Evolutionary conservation across 805 yeast species (phyloP).

Genomic region (Pichia exigua): DNA sequence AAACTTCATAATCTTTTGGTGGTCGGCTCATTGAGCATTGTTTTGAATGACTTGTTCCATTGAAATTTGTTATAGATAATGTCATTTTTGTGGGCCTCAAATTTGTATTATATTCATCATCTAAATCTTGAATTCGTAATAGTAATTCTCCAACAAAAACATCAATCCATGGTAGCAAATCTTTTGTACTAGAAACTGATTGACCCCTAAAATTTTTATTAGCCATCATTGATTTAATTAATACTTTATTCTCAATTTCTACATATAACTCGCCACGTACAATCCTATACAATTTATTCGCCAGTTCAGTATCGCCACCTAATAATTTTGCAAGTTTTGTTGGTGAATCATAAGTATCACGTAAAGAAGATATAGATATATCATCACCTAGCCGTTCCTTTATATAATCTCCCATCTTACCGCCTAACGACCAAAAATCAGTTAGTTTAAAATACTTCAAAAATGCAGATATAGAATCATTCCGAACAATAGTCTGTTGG

Average conservation of each 20-base stretch:
- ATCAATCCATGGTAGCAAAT: conserved; percentile 68
- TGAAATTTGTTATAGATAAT: conserved; percentile 28
- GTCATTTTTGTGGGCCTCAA: conserved; percentile 51
- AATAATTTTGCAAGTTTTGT: conserved; percentile 28
- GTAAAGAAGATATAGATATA: conserved; percentile 37
- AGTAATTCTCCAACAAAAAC: conserved; percentile 77
- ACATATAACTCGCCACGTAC: conserved; percentile 54
- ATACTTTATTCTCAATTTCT: conserved; percentile 51
- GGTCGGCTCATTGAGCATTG: conserved; percentile 34
- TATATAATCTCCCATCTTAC: conserved; percentile 67
- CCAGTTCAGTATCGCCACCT: conserved; percentile 40
- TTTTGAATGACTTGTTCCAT: conserved; percentile 26
- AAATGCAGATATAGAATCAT: conserved; percentile 41
- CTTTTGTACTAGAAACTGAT: conserved; percentile 44
- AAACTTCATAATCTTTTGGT: conserved; percentile 31
- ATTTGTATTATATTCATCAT: conserved; percentile 46
- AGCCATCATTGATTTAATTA: conserved; percentile 81
- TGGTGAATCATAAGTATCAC: conserved; percentile 37
- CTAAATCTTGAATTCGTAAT: conserved; percentile 63
- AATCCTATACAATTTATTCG: conserved; percentile 48
- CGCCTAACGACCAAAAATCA: conserved; percentile 89
- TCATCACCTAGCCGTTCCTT: conserved; percentile 33
- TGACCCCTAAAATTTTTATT: conserved; percentile 67
- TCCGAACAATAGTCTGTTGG: conserved; percentile 68
- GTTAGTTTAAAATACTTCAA: conserved; percentile 53